A percentile compares a stretch with the other conserved stretches of the same genome.
Evolutionary conservation across 805 yeast genomes (phyloP).

Genomic region (Komagataella populi): DNA sequence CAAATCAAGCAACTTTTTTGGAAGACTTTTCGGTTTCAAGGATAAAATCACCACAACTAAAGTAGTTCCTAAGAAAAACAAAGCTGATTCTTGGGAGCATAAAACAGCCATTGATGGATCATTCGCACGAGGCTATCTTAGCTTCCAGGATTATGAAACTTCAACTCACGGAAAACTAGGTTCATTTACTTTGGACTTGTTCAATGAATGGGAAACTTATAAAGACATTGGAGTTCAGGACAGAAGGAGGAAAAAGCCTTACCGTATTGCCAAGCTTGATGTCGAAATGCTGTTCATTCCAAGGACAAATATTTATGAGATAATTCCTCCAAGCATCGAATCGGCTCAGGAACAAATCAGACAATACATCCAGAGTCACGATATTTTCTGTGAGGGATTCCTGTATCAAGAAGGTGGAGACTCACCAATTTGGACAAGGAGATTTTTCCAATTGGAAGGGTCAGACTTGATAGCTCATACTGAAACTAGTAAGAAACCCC

Average conservation of each 20-base stretch:
- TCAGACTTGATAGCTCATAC: slow-evolving; percentile 64
- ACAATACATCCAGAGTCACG: slow-evolving; percentile 16
- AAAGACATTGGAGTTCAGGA: slow-evolving; percentile 15
- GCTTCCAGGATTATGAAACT: slow-evolving; percentile 42
- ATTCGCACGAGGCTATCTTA: slow-evolving; percentile 66
- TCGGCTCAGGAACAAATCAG: slow-evolving; percentile 30
- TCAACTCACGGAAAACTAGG: slow-evolving; percentile 36
- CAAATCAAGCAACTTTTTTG: slow-evolving; percentile 16
- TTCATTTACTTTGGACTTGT: slow-evolving; percentile 39
- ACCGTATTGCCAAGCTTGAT: slow-evolving; percentile 51
- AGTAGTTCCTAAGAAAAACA: slow-evolving; percentile 34
- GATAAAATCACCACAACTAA: slow-evolving; percentile 34
- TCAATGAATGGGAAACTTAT: slow-evolving; percentile 67
- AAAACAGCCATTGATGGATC: slow-evolving; percentile 79
- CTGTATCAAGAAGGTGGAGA: slow-evolving; percentile 91
- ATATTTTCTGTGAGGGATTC: slow-evolving; percentile 42
- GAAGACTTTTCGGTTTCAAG: slow-evolving; percentile 21
- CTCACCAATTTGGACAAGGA: slow-evolving; percentile 54
- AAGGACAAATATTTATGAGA: slow-evolving; percentile 42
- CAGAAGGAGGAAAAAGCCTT: slow-evolving; percentile 29
- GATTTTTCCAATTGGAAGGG: slow-evolving; percentile 66
- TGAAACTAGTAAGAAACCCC: slow-evolving; percentile 50
- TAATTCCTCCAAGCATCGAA: slow-evolving; percentile 57
- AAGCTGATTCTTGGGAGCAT: slow-evolving; percentile 43
- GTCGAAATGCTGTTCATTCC: slow-evolving; percentile 61